These are phyloP conservation scores for Scutellaria minor DNA, from an alignment of 257 asterid species.

Conservation along the genomic window DNA sequence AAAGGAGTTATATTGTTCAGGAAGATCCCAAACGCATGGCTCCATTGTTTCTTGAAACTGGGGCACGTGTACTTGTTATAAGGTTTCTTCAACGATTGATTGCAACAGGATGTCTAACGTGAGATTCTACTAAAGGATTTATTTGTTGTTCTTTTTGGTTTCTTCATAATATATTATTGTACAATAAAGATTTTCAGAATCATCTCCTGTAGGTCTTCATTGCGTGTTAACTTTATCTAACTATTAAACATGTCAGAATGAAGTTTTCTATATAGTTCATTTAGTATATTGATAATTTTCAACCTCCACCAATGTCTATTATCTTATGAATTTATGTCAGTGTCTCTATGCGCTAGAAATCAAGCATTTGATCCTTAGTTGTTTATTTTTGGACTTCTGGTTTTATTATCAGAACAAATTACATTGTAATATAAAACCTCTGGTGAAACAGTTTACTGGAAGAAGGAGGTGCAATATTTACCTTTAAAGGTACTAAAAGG, in stretches of 20 bases:
- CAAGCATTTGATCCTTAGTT: too few species aligned
- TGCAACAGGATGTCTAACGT: constrained; percentile 66
- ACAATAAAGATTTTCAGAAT: background rate
- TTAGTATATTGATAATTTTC: too few species aligned
- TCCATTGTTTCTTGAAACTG: constrained; percentile 71
- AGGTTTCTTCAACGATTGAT: constrained; percentile 62
- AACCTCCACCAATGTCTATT: background rate
- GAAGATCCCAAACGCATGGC: constrained; percentile 61
- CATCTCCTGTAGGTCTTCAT: too few species aligned
- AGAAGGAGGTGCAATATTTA: constrained; percentile 69
- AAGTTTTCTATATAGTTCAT: too few species aligned
- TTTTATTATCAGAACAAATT: too few species aligned
- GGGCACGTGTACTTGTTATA: constrained; percentile 64
- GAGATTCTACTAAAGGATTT: constrained; percentile 32
- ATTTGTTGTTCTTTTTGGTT: background rate
- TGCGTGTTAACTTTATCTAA: too few species aligned
- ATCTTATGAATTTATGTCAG: background rate
- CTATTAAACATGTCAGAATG: too few species aligned
- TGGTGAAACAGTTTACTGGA: constrained; percentile 61
- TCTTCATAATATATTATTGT: background rate
- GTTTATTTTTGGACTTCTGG: too few species aligned
- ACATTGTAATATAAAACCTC: background rate
- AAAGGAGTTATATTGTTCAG: constrained; percentile 41
- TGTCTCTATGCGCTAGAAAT: background rate
- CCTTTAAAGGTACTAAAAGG: constrained; percentile 58